phyloP scores from a whole-genome alignment of 2,329 filamentous ascomycete genomes.

The Zymoseptoria crescenta region DNA sequence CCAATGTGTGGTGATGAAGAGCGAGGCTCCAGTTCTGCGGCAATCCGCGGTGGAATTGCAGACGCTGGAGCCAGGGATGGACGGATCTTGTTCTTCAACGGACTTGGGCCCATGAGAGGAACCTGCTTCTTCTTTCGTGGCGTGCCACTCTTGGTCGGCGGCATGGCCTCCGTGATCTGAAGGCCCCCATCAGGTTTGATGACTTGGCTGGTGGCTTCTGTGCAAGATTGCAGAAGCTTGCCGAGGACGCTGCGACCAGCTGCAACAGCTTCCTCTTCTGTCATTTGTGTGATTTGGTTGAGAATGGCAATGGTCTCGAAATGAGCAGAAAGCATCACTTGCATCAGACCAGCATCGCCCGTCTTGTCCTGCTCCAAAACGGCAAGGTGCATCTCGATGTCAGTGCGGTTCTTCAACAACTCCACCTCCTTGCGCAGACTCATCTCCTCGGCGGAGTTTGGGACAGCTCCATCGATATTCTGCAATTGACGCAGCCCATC shows the following conservation, averaged over 20 bases:
- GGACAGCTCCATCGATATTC: slow-evolving; percentile 55
- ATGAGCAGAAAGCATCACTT: slow-evolving; percentile 78
- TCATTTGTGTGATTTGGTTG: slow-evolving; percentile 72
- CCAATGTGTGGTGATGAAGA: slow-evolving; percentile 9
- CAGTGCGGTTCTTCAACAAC: slow-evolving; percentile 72
- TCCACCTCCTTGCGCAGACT: slow-evolving; percentile 75
- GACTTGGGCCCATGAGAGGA: slow-evolving; percentile 40
- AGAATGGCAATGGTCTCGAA: slow-evolving; percentile 85
- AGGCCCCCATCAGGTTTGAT: slow-evolving; percentile 79
- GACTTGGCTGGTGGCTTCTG: slow-evolving; percentile 67
- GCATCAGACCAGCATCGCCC: slow-evolving; percentile 68
- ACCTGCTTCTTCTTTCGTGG: slow-evolving; percentile 60
- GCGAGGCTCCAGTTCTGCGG: slow-evolving; percentile 11
- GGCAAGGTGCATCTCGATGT: slow-evolving; percentile 67
- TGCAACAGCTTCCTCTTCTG: slow-evolving; percentile 71
- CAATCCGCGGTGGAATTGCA: slow-evolving; percentile 20
- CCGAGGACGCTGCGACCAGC: slow-evolving; percentile 70
- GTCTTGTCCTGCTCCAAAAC: slow-evolving; percentile 78
- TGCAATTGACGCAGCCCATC: slow-evolving; percentile 74
- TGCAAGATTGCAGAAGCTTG: slow-evolving; percentile 69
- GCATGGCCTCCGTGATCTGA: slow-evolving; percentile 55
- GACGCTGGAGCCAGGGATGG: slow-evolving; percentile 13
- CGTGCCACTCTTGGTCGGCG: slow-evolving; percentile 64
- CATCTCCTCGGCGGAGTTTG: slow-evolving; percentile 53
- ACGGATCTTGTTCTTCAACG: slow-evolving; percentile 39